Evolutionary conservation across 345 rosid genomes (phyloP).

Genomic region (Syzygium aqueum): DNA sequence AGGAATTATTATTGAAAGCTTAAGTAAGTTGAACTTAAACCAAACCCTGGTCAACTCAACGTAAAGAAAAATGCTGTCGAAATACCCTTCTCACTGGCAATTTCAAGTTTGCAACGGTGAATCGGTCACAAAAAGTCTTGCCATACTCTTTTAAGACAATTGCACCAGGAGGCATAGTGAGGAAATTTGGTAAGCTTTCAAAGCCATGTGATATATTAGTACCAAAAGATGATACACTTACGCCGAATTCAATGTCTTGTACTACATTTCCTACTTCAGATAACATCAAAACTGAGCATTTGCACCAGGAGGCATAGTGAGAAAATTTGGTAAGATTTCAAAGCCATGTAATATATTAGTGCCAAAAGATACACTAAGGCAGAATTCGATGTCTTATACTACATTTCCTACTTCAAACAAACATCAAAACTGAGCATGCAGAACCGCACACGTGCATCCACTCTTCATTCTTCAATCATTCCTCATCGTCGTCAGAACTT

Average conservation of each 20-base stretch:
- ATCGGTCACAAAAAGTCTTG: not conserved
- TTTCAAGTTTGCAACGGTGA: not conserved
- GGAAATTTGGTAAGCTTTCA: not conserved
- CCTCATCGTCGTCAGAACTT: conserved; percentile 83
- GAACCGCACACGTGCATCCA: not conserved
- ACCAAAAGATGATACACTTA: not conserved
- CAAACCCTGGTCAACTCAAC: not conserved
- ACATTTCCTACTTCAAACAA: not conserved
- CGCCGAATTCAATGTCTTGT: not conserved
- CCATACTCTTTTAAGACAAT: not conserved
- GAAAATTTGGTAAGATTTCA: not conserved
- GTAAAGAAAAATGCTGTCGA: not conserved
- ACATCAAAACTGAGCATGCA: not conserved
- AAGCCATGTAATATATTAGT: not conserved
- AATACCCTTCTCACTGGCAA: not conserved
- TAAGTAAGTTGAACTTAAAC: not conserved
- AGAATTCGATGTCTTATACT: not conserved
- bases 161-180: not conserved
- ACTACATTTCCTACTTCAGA: not conserved
- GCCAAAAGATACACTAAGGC: not conserved
- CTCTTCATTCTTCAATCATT: conserved; percentile 1
- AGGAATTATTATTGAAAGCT: not conserved
- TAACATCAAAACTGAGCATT: not conserved
- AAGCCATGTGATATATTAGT: not conserved
- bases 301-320: too few relatives aligned